Conservation (phyloP, 2,329 filamentous ascomycete genomes). For the Ceratocystis lukuohia region DNA sequence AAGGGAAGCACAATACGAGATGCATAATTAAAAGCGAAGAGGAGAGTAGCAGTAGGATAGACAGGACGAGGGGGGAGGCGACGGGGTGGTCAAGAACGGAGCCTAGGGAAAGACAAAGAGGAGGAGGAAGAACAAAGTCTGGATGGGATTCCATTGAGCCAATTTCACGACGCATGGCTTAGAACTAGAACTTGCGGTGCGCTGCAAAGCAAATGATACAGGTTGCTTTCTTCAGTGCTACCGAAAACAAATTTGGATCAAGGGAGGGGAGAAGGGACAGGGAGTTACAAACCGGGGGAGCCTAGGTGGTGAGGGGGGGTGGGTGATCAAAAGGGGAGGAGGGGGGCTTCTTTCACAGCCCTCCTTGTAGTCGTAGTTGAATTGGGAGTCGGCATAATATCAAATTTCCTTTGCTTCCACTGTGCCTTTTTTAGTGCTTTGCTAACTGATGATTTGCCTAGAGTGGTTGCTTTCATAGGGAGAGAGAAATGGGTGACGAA, state of each 20-base stretch:
- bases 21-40: too few relatives aligned
- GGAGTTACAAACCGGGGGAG: not conserved
- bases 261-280: not conserved
- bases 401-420: not conserved
- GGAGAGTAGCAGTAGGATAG: too few relatives aligned
- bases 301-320: not conserved
- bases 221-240: slow-evolving; percentile 1
- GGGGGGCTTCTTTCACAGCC: not conserved
- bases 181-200: not conserved
- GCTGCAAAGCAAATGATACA: not conserved
- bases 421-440: not conserved
- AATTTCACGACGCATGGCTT: slow-evolving; percentile 8
- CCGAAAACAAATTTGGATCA: not conserved
- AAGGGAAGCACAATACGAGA: too few relatives aligned
- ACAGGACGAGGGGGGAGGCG: not conserved
- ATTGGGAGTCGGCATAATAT: not conserved
- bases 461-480: not conserved
- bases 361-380: too few relatives aligned
- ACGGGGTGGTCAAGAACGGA: not conserved
- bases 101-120: not conserved
- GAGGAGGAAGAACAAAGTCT: slow-evolving; percentile 1
- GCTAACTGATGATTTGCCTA: not conserved
- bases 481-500: not conserved
- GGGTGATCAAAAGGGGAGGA: not conserved
- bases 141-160: not conserved